Base-by-base conservation (phyloP, 345 rosid species). In the Syzygium grande region DNA sequence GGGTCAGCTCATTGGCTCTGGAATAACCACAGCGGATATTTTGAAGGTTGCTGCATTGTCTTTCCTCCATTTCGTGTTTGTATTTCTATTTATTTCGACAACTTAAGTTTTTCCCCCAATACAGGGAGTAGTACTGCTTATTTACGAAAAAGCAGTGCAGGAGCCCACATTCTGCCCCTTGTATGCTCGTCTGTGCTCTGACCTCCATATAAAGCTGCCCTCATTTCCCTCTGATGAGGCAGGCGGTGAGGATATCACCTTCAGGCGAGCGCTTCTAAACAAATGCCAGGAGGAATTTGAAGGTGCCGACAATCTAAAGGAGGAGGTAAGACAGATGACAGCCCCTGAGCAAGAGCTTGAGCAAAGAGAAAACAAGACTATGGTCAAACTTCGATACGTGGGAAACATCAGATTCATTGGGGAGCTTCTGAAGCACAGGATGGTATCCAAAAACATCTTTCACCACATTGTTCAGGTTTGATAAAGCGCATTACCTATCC, bases 381-480 rank as follows among this genome's bases (percentile, higher is more conserved):
- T 93, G 92, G 88, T 91, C 79, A 96, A 95, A 92, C 94, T 95
- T 34, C 96, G 96, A 55, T 96, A 98, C 19, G 88, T 97, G 52
- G 99, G 99, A 51, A 97, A 95, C 65, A 95, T 95, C 52, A 98
- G 96, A 84, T 89, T 97, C 83, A 96, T 96, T 92, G 99, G 98
- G 85, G 99, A 97, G 92, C 96, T 97, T 90, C 91, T 95, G 91
- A 96, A 97, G 94, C 98, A 96, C 92, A 93, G 91, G 91, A 95
- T 97, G 98, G 98, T 97, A 21, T 92, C 99, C 23, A 98, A 96
- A 92, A 95, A 53, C 94, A 89, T 92, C 84, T 98, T 92, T 61
- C 99, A 95, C 91, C 95, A 95, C 91, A 96, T 97, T 30, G 95
- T 94, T 86, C 95, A 90, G 94, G 99, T 97, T 79, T 78, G 55